Percentiles rank a stretch among this genome's conserved stretches.
phyloP scores from a whole-genome alignment of 2,329 filamentous ascomycete species.

The Penicillium fuscoglaucum region DNA sequence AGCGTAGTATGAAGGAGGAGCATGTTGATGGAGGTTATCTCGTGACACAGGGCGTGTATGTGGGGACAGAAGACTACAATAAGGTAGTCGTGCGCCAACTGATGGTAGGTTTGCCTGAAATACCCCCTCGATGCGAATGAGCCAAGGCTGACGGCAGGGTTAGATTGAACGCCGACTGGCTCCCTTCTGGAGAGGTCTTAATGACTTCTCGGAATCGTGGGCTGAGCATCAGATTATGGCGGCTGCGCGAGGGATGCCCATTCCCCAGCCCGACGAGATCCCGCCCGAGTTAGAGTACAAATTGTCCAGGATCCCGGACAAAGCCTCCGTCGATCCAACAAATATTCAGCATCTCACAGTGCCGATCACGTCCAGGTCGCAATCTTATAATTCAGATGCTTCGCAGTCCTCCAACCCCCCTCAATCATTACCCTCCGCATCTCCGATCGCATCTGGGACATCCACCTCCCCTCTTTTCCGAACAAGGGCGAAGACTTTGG shows the following conservation, averaged over 20 bases:
- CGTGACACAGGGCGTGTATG: slow-evolving; percentile 92
- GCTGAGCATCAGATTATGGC: slow-evolving; percentile 94
- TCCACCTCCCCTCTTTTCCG: slow-evolving; percentile 65
- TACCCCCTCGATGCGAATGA: background rate
- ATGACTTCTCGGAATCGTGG: slow-evolving; percentile 87
- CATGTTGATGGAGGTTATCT: slow-evolving; percentile 92
- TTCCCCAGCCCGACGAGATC: slow-evolving; percentile 81
- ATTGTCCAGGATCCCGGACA: slow-evolving; percentile 50
- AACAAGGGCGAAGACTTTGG: slow-evolving; percentile 83
- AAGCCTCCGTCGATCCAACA: slow-evolving; percentile 54
- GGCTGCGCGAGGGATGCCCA: slow-evolving; percentile 76
- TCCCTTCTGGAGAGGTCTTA: slow-evolving; percentile 91
- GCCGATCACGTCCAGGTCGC: slow-evolving; percentile 73
- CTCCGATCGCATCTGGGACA: slow-evolving; percentile 54
- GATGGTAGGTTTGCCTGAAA: slow-evolving; percentile 62
- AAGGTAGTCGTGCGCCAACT: slow-evolving; percentile 85
- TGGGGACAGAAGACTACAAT: slow-evolving; percentile 88
- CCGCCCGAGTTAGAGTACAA: slow-evolving; percentile 65
- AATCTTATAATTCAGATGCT: slow-evolving; percentile 75
- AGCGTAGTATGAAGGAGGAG: slow-evolving; percentile 87
- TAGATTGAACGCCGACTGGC: slow-evolving; percentile 91
- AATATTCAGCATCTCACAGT: slow-evolving; percentile 73
- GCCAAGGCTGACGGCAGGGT: slow-evolving; percentile 19
- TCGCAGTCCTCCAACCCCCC: slow-evolving; percentile 64
- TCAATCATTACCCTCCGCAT: slow-evolving; percentile 62